Base-by-base conservation (phyloP, 2,329 filamentous ascomycete genomes). In the Cryphonectria parasitica region DNA sequence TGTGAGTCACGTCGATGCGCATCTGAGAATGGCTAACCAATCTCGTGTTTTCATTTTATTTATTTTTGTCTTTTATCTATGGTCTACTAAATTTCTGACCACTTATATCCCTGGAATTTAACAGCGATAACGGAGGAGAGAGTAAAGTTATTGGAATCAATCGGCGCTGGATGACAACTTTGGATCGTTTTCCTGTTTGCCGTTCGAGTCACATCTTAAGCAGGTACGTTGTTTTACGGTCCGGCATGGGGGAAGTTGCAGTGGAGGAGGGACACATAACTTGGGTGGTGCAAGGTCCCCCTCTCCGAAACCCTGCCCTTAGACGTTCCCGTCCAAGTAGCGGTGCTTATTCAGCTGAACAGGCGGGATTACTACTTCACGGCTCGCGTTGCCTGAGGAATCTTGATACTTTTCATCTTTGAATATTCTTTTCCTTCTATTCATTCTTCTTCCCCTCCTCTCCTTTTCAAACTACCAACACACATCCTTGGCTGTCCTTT, bases 1-100 rank as follows among this genome's bases (percentile, higher is more conserved):
- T n/a, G 54, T 77, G 74, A 77, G 75, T 77, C 76, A 65, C 64
- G 64, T 65, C 25, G 31, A 17, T 56, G 52, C 25, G 58, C 28
- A 34, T 22, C 6, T 36, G 58, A 34, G 31, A 34, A 19, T 34
- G 52, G 2, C 52, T 56, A 28, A n/a, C 45, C 45, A n/a, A 10
- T n/a, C 28, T 13, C 52, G 52, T 54, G 52, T 54, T 19, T 45
- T 45, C 19, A 28, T 28, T 17, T 11, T 5, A n/a, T 49, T 49
- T 49, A n/a, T 49, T 11, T 49, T 49, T 49, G 7, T 49, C 19
- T n/a, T 10, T 49, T 45, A 5, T 49, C 45, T 49, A 17, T 8
- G 22, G 45, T n/a, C 43, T 8, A 49, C 6, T 49, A 49, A n/a
- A 11, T 22, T 49, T 19, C 43, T 19, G 8, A 58, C 54, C 54